phyloP scores from a whole-genome alignment of 257 asterid genomes.

The Haberlea rhodopensis region DNA sequence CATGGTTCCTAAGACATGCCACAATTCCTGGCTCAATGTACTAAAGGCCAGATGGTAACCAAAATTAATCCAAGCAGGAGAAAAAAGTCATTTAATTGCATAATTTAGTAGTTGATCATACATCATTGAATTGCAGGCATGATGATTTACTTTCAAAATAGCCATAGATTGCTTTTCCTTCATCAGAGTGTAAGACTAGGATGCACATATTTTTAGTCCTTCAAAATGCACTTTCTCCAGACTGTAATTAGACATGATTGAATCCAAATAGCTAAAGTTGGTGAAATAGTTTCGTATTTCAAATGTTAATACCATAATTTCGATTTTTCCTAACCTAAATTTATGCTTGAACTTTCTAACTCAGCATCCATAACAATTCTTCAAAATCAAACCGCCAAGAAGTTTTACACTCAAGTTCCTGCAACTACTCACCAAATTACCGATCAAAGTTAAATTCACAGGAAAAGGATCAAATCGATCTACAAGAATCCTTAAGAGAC shows the following conservation, averaged over 20 bases:
- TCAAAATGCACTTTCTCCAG: conserved; percentile 2
- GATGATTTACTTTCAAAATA: too few relatives aligned
- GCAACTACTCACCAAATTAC: background rate
- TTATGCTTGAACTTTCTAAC: background rate
- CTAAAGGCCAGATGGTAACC: background rate
- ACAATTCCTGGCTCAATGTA: background rate
- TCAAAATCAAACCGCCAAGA: background rate
- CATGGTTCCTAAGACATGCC: background rate
- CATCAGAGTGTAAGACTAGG: background rate
- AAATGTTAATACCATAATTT: background rate
- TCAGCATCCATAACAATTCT: background rate
- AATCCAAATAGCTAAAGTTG: background rate
- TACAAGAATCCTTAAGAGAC: background rate
- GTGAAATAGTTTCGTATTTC: background rate
- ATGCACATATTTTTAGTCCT: background rate
- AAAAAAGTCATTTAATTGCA: background rate
- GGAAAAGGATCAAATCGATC: too few relatives aligned
- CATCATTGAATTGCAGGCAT: background rate
- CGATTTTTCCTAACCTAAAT: background rate
- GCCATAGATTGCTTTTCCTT: background rate
- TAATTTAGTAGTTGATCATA: background rate
- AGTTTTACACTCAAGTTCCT: background rate
- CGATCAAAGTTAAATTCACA: background rate
- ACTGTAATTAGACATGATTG: background rate
- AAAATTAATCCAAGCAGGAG: background rate